phyloP scores from a whole-genome alignment of 78 protist genomes.

The Mastigamoeba balamuthi region DNA sequence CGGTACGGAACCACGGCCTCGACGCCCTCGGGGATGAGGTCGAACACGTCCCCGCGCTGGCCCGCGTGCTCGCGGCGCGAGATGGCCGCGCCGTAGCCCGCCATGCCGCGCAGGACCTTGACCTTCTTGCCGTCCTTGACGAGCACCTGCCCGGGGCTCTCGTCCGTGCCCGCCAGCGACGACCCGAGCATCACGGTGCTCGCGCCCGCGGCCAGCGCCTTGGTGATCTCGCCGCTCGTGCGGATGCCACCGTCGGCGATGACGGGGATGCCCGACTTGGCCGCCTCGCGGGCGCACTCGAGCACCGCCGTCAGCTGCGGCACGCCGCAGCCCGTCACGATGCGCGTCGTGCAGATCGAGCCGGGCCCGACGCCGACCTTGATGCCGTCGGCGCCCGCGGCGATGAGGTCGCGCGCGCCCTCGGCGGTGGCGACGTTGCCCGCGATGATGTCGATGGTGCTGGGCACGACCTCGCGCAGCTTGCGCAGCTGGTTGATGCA shows the following conservation, averaged over 20 bases:
- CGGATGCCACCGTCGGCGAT: constrained; percentile 93
- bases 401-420: constrained; percentile 69
- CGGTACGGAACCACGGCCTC: no score
- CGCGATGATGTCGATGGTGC: constrained; percentile 46
- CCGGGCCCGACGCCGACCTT: constrained; percentile 95
- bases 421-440: constrained; percentile 82
- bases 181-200: constrained; percentile 89
- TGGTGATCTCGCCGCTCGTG: constrained; percentile 76
- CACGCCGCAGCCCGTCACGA: constrained; percentile 38
- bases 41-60: no score
- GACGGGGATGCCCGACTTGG: constrained; percentile 69
- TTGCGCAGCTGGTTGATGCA: constrained; percentile 32
- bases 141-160: constrained; percentile 84
- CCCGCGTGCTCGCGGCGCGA: no score
- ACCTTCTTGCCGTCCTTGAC: constrained; percentile 67
- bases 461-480: neutral
- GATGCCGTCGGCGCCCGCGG: constrained; percentile 84
- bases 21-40: no score
- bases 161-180: constrained; percentile 88
- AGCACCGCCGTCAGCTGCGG: constrained; percentile 78
- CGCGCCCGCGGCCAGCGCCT: constrained; percentile 88
- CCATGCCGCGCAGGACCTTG: no score
- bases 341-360: constrained; percentile 90
- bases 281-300: constrained; percentile 16
- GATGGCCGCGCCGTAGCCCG: no score